Percentiles rank a stretch among this genome's conserved stretches.
phyloP scores from a whole-genome alignment of 1,139 yeast species.

The Diutina ranongensis region DNA sequence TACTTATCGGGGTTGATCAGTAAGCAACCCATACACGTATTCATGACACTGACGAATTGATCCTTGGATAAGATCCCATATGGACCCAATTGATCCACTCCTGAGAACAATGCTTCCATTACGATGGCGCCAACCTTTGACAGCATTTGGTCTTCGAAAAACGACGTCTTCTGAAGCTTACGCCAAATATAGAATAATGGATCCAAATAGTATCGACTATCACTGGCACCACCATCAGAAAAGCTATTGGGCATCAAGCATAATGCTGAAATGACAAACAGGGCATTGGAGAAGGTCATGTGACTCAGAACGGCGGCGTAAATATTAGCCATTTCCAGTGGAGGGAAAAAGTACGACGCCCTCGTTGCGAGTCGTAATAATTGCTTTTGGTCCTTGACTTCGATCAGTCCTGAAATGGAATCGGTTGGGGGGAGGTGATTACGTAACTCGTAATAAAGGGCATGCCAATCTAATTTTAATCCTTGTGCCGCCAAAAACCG shows the following conservation, averaged over 20 bases:
- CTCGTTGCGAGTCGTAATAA: slow-evolving; percentile 34
- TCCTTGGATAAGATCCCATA: slow-evolving; percentile 54
- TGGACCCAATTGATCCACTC: slow-evolving; percentile 13
- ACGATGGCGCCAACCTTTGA: slow-evolving; percentile 57
- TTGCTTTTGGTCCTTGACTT: slow-evolving; percentile 31
- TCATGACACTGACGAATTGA: slow-evolving; percentile 50
- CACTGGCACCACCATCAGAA: slow-evolving; percentile 11
- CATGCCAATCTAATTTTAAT: slow-evolving; percentile 41
- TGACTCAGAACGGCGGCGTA: slow-evolving; percentile 30
- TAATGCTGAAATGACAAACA: slow-evolving; percentile 45
- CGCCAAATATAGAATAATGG: slow-evolving; percentile 69
- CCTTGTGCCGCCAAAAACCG: slow-evolving; percentile 27
- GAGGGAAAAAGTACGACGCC: slow-evolving; percentile 35
- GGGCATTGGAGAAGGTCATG: slow-evolving; percentile 49
- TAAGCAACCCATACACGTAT: slow-evolving; percentile 43
- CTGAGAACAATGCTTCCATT: slow-evolving; percentile 14
- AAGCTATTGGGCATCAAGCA: slow-evolving; percentile 37
- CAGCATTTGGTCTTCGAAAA: slow-evolving; percentile 56
- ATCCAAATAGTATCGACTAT: slow-evolving; percentile 42
- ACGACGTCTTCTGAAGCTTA: slow-evolving; percentile 42
- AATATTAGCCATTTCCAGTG: slow-evolving; percentile 25
- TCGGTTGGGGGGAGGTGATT: slow-evolving; percentile 25
- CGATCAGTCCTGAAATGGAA: slow-evolving; percentile 20
- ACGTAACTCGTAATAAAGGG: slow-evolving; percentile 28
- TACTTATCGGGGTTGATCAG: slow-evolving; percentile 32